Base-by-base conservation (phyloP, 805 yeast species). In the Cyberlindnera maclurae region DNA sequence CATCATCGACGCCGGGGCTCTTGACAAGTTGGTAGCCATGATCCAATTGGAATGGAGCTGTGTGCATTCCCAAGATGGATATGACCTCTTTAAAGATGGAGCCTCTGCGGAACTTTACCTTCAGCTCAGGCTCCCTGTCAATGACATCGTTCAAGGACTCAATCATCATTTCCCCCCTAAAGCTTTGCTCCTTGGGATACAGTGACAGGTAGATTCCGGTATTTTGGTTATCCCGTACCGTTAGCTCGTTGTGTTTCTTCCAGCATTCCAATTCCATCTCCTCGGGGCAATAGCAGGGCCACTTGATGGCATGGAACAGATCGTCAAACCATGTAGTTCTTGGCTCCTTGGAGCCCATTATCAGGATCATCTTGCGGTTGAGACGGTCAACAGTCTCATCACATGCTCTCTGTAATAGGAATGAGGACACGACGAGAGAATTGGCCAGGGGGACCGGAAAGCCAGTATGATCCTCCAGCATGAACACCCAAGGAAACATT, bases 401-500 rank as follows among this genome's bases (percentile, higher is more conserved):
- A 20, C 37, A 35, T 15, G 28, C n/a, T 3, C 28, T 20, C 12
- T 35, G 37, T 4, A 35, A 17, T 7, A 29, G 27, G 12, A 29
- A 29, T 13, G 20, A 18, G 13, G 32, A 26, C 18, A 35, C 37
- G 12, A 35, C 12, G 17, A 35, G n/a, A 5, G 37, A 15, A 13
- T 35, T 35, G n/a, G 37, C 16, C 5, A 35, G 18, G 5, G 37
- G 37, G 6, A 13, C 15, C n/a, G 32, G 13, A 5, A 12, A n/a
- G 13, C 17, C 33, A 9, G n/a, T 8, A 9, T 8, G 28, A 29
- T 35, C 28, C 15, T 28, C 33, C 9, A 35, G 5, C n/a, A 9
- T 29, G 17, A 35, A 35, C 7, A 35, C 22, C 37, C 37, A 35
- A 12, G 37, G 37, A 16, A 35, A 35, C 27, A 29, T 20, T 9